phyloP scores from a whole-genome alignment of 2,329 filamentous ascomycete species.

The Penicillium sp. region DNA sequence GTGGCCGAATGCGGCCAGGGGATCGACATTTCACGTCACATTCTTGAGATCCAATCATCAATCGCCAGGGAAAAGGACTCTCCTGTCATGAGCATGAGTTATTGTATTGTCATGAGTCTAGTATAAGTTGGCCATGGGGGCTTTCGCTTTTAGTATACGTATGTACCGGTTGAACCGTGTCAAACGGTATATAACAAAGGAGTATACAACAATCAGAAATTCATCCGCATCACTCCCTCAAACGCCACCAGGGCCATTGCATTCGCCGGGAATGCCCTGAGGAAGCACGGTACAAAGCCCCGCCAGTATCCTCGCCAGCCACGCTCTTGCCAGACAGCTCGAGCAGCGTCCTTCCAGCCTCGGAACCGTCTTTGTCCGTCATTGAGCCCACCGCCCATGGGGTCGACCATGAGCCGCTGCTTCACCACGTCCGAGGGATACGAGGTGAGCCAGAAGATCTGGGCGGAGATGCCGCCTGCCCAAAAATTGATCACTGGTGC shows the following conservation, averaged over 20 bases:
- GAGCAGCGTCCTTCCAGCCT: conserved; percentile 79
- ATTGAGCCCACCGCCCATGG: conserved; percentile 70
- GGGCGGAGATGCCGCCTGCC: conserved; percentile 90
- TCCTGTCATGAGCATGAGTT: too few species aligned
- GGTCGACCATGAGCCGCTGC: conserved; percentile 96
- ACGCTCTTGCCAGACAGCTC: conserved; percentile 72
- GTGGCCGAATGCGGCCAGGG: conserved; percentile 18
- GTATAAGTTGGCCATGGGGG: background rate
- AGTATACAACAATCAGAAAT: conserved; percentile 9
- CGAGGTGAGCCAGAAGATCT: conserved; percentile 91
- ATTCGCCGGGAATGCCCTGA: conserved; percentile 94
- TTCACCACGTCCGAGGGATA: conserved; percentile 95
- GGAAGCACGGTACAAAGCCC: conserved; percentile 90
- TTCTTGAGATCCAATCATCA: background rate
- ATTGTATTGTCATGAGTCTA: background rate
- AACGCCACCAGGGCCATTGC: conserved; percentile 92
- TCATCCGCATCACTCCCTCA: conserved; percentile 80
- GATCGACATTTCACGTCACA: conserved; percentile 1
- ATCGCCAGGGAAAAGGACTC: too few species aligned
- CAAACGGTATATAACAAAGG: too few species aligned
- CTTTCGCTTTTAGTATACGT: background rate
- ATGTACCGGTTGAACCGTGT: too few species aligned
- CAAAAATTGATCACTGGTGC: conserved; percentile 91
- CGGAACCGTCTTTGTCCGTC: conserved; percentile 72
- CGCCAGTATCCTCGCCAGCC: conserved; percentile 87